These are phyloP conservation scores for Mallotus nudiflorus DNA, from an alignment of 345 rosid genomes.

Conservation along the genomic window DNA sequence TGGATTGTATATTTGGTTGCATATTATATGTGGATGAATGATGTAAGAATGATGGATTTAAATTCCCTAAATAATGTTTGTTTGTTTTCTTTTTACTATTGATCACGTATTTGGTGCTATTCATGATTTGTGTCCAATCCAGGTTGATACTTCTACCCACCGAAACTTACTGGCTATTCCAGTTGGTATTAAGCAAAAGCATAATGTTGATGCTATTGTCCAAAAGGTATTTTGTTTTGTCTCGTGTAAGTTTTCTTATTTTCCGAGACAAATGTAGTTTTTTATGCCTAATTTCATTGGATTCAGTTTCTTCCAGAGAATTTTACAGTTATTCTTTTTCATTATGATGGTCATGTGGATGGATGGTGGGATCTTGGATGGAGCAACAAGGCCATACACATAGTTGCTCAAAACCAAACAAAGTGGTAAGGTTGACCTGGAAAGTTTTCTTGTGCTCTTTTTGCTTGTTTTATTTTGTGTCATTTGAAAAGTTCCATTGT, in stretches of 20 bases:
- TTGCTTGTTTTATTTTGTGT: not conserved
- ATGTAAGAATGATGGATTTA: too few species aligned
- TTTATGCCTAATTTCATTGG: slow-evolving; percentile 42
- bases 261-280: slow-evolving; percentile 30
- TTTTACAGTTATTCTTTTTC: slow-evolving; percentile 86
- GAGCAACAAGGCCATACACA: slow-evolving; percentile 75
- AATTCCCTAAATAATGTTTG: too few species aligned
- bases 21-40: too few species aligned
- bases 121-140: slow-evolving; percentile 22
- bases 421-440: slow-evolving; percentile 59
- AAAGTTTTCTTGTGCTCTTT: not conserved
- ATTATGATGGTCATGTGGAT: slow-evolving; percentile 84
- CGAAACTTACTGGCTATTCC: slow-evolving; percentile 82
- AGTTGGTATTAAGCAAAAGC: slow-evolving; percentile 86
- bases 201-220: slow-evolving; percentile 63
- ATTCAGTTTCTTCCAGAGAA: slow-evolving; percentile 92
- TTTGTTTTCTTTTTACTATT: slow-evolving; percentile 3
- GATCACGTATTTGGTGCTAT: too few species aligned
- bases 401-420: slow-evolving; percentile 92
- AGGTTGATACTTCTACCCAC: slow-evolving; percentile 44
- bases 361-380: slow-evolving; percentile 86
- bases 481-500: not conserved
- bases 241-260: slow-evolving; percentile 1
- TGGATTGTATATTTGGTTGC: too few species aligned
- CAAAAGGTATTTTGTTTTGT: slow-evolving; percentile 58